phyloP scores from a whole-genome alignment of 495 filamentous ascomycete species.

The Penicillium fimorum region DNA sequence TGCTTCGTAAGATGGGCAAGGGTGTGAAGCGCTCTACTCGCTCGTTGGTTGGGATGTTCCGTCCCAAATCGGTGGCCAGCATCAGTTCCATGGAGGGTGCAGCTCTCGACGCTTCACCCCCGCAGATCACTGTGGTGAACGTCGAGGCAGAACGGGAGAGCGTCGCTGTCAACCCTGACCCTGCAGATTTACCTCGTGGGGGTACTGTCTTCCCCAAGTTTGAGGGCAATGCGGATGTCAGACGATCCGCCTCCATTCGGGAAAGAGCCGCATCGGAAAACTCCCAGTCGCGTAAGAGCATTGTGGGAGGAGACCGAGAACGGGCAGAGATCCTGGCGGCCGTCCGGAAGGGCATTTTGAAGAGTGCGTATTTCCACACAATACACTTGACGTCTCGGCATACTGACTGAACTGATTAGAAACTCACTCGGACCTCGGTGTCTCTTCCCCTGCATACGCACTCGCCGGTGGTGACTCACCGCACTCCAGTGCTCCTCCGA shows the following conservation, averaged over 20 bases:
- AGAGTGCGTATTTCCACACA: constrained; percentile 64
- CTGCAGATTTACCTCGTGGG: constrained; percentile 64
- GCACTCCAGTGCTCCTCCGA: constrained; percentile 77
- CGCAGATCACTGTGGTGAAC: constrained; percentile 88
- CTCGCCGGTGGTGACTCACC: constrained; percentile 71
- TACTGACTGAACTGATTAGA: constrained; percentile 35
- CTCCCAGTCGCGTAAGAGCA: constrained; percentile 70
- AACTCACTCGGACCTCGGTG: constrained; percentile 59
- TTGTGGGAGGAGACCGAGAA: constrained; percentile 86
- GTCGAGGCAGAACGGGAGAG: constrained; percentile 89
- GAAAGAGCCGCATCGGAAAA: constrained; percentile 59
- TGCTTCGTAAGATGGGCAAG: constrained; percentile 99
- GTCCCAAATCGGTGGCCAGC: constrained; percentile 88
- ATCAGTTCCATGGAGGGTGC: constrained; percentile 64
- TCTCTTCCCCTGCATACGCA: constrained; percentile 62
- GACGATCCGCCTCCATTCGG: constrained; percentile 32
- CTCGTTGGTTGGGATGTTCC: constrained; percentile 90
- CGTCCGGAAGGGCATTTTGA: constrained; percentile 91
- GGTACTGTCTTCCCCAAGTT: constrained; percentile 85
- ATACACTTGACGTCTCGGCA: constrained; percentile 9
- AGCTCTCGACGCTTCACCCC: constrained; percentile 57
- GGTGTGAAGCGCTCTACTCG: constrained; percentile 91
- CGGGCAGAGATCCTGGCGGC: constrained; percentile 86
- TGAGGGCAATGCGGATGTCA: constrained; percentile 52
- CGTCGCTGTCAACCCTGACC: constrained; percentile 74